Conservation (phyloP, 257 asterid species). For the Thymus quinquecostatus region DNA sequence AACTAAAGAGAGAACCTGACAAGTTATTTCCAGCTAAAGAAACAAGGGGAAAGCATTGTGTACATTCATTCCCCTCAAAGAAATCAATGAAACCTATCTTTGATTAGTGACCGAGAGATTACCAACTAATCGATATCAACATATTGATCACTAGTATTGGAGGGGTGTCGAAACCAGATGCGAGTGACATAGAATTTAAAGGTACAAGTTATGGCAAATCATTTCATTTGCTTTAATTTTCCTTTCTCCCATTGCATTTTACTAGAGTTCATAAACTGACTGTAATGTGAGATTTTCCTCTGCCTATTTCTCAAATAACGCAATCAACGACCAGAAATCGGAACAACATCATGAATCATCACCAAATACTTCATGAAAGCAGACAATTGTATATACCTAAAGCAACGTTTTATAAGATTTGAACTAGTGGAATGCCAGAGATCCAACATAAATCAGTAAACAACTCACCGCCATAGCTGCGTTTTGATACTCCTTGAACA, state of each 20-base stretch:
- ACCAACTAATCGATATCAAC: too few relatives aligned
- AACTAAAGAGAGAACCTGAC: background rate
- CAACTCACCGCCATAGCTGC: conserved; percentile 93
- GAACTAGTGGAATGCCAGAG: conserved; percentile 7
- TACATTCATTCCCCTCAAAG: conserved; percentile 4
- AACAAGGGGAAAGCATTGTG: conserved; percentile 6
- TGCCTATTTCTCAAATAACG: background rate
- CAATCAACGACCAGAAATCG: conserved; percentile 9
- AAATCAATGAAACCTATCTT: background rate
- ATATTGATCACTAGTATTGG: background rate
- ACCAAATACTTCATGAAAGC: background rate
- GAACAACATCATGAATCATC: conserved; percentile 2
- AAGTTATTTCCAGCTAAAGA: conserved; percentile 11
- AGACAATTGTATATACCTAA: background rate
- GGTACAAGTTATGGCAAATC: background rate
- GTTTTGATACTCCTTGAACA: conserved; percentile 91
- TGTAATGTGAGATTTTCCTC: background rate
- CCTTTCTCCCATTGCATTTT: background rate
- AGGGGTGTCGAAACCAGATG: too few relatives aligned
- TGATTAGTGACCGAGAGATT: background rate
- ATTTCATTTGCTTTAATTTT: background rate
- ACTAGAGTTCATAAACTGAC: background rate
- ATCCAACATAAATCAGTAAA: conserved; percentile 8
- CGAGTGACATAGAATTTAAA: background rate
- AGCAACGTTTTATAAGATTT: background rate